Evolutionary conservation across 2,329 filamentous ascomycete species (phyloP), one percentile per base, ranked within the genome.

Genomic region (Fusarium luffae): DNA sequence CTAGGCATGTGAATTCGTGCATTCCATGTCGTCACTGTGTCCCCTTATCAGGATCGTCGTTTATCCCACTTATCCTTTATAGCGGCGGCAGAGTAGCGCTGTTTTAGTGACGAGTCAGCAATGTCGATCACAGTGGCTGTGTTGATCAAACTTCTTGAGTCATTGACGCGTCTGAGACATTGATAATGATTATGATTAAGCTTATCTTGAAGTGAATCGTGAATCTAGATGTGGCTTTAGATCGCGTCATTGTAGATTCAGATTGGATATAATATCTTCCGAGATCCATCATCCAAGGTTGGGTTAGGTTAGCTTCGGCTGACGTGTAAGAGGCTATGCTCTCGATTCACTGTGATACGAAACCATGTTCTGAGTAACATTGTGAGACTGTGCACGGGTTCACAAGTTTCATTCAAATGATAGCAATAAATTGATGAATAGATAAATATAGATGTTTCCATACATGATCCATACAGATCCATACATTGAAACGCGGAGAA

Each of bases 151-250:
- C 12, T 8, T 14, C 37, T 42, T 59, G 56, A 67, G 25, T 70
- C 66, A 66, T 61, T 68, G 65, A 69, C 66, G 67, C 58, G 62
- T 63, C 47, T 70, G 63, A 70, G 43, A 69, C 67, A 69, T 70
- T 66, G 54, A 68, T 54, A 63, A 59, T 23, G 23, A 28, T 4
- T 46, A 55, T 63, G 66, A 56, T 69, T 59, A 69, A 69, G 51
- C 67, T 70, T 69, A 69, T 70, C 66, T 67, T 43, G 49, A 51
- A 21, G 44, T 58, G 28, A 32, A 47, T 44, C 55, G 5, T 32
- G 12, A 30, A 23, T 25, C 14, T 11, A 11, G 19, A 43, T 43
- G 19, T 43, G 41, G 21, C 16, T 43, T 18, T 14, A 25, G 47
- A 51, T 51, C 30, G 14, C 49, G 49, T 52, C 49, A 52, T 41